Conservation (phyloP, 2,329 filamentous ascomycete genomes). For the Aspergillus sclerotialis region DNA sequence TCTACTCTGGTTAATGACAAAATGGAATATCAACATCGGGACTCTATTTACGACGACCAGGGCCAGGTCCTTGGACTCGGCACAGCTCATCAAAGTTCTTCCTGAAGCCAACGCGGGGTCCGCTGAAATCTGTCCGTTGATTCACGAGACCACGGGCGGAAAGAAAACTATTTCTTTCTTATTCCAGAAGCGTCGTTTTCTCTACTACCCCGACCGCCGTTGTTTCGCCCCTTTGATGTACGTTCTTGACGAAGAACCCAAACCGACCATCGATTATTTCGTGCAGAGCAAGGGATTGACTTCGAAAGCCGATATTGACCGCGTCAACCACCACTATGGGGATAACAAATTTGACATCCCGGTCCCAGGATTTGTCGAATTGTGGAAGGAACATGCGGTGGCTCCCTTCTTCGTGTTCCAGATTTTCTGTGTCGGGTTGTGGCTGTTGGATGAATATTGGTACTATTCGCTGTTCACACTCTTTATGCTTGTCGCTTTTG, state of each 20-base stretch:
- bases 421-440: slow-evolving; percentile 94
- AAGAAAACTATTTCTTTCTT: slow-evolving; percentile 79
- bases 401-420: slow-evolving; percentile 99
- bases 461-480: slow-evolving; percentile 99
- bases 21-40: slow-evolving; percentile 90
- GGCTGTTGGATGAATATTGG: slow-evolving; percentile 99
- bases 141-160: slow-evolving; percentile 67
- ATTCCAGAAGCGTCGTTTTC: slow-evolving; percentile 96
- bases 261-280: slow-evolving; percentile 69
- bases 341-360: slow-evolving; percentile 96
- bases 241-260: slow-evolving; percentile 76
- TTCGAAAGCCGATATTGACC: slow-evolving; percentile 66
- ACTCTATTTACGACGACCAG: slow-evolving; percentile 72
- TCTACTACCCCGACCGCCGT: slow-evolving; percentile 65
- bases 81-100: slow-evolving; percentile 84
- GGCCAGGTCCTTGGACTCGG: slow-evolving; percentile 63
- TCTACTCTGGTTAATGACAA: slow-evolving; percentile 88
- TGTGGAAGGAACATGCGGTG: slow-evolving; percentile 97
- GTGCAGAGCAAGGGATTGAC: slow-evolving; percentile 72
- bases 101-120: slow-evolving; percentile 83
- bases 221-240: slow-evolving; percentile 79
- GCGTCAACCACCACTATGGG: slow-evolving; percentile 87
- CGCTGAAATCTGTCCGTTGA: slow-evolving; percentile 76
- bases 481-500: slow-evolving; percentile 95
- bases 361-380: slow-evolving; percentile 87